phyloP scores from a whole-genome alignment of 352 stramenopile genomes.

The Elongisporangium senticosum region DNA sequence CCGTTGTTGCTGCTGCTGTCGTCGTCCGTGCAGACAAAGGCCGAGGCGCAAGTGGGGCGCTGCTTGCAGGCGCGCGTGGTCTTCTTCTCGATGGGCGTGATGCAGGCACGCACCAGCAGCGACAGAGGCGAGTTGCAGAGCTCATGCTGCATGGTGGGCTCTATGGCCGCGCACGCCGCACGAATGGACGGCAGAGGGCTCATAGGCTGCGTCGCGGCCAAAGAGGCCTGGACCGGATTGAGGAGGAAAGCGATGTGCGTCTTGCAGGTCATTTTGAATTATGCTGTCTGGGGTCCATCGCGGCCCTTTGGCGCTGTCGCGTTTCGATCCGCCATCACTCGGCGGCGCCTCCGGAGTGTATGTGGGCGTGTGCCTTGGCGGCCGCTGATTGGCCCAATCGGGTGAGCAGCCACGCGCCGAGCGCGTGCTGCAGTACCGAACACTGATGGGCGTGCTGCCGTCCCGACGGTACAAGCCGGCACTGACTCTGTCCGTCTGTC shows the following conservation, averaged over 20 bases:
- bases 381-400: neutral
- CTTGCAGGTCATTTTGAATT: constrained; percentile 31
- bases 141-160: constrained; percentile 8
- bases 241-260: constrained; percentile 39
- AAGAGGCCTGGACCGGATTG: constrained; percentile 19
- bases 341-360: neutral
- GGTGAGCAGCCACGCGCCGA: neutral
- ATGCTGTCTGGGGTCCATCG: neutral
- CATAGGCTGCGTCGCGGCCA: constrained; percentile 7
- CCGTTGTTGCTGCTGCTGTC: constrained; percentile 12
- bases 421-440: neutral
- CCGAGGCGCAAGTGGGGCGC: constrained; percentile 7
- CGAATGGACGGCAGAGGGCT: constrained; percentile 5
- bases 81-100: constrained; percentile 22
- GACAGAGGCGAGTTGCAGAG: constrained; percentile 19
- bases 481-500: neutral
- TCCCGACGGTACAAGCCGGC: neutral
- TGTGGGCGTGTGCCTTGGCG: neutral
- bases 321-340: neutral
- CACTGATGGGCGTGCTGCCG: neutral
- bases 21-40: constrained; percentile 6
- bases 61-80: constrained; percentile 12
- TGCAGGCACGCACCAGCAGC: constrained; percentile 25
- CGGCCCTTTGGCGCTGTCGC: neutral
- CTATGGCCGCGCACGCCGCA: constrained; percentile 3